Conservation (phyloP, 192 early-diverging fungal genomes). For the Thamnidium elegans region DNA sequence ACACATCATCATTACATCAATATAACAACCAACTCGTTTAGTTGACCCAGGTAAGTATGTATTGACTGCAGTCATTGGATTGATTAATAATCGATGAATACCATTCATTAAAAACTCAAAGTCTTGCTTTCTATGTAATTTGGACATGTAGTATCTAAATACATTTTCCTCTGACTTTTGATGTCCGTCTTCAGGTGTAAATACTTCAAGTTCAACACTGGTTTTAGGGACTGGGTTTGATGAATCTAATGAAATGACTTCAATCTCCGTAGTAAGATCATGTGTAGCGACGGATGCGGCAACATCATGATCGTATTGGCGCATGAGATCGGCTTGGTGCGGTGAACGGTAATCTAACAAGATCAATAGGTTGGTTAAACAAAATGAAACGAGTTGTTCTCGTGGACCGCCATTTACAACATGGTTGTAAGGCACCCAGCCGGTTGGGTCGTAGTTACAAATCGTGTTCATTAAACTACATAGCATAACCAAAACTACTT, state of each 20-base stretch:
- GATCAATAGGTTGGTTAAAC: slow-evolving; percentile 63
- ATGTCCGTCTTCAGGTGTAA: slow-evolving; percentile 1
- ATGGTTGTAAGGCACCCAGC: slow-evolving; percentile 92
- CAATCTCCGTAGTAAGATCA: background rate
- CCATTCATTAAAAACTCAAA: slow-evolving; percentile 78
- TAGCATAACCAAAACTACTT: slow-evolving; percentile 69
- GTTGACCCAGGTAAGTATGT: slow-evolving; percentile 76
- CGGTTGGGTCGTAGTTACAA: slow-evolving; percentile 75
- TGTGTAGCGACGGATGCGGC: background rate
- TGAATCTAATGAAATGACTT: background rate
- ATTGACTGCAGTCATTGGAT: slow-evolving; percentile 73
- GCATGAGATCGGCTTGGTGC: slow-evolving; percentile 16
- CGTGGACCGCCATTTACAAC: slow-evolving; percentile 67
- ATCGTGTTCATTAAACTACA: slow-evolving; percentile 88
- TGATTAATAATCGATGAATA: slow-evolving; percentile 78
- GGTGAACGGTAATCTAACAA: slow-evolving; percentile 71
- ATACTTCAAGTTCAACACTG: slow-evolving; percentile 7
- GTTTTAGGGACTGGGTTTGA: background rate
- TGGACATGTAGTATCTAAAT: slow-evolving; percentile 75
- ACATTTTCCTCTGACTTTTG: slow-evolving; percentile 51
- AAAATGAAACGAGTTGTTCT: slow-evolving; percentile 72
- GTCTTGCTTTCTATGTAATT: slow-evolving; percentile 80
- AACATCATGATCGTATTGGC: slow-evolving; percentile 11
- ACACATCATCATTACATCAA: slow-evolving; percentile 77
- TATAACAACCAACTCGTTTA: slow-evolving; percentile 59